Conservation (phyloP, 768 basidiomycete genomes). For the Collybiopsis luxurians region DNA sequence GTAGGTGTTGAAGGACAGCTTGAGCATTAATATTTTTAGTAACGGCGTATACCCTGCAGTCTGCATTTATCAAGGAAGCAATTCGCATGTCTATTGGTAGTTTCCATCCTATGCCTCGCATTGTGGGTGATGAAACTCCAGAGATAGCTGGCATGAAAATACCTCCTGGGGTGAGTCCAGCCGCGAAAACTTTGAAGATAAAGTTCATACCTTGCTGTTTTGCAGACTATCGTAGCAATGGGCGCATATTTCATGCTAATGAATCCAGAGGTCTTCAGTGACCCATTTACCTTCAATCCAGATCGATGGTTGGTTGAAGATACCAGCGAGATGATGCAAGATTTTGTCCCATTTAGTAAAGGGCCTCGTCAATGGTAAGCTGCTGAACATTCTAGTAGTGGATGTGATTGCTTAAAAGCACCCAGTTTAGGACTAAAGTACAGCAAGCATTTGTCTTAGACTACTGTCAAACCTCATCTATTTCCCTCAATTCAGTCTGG, state of each 20-base stretch:
- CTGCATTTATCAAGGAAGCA: slow-evolving; percentile 31
- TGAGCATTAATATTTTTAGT: too few relatives aligned
- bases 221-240: slow-evolving; percentile 43
- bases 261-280: too few relatives aligned
- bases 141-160: slow-evolving; percentile 31
- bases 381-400: not conserved
- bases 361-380: not conserved
- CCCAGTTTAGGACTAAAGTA: too few relatives aligned
- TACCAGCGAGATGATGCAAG: too few relatives aligned
- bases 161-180: slow-evolving; percentile 36
- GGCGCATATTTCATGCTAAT: too few relatives aligned
- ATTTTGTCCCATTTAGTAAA: slow-evolving; percentile 34
- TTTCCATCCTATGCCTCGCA: slow-evolving; percentile 35
- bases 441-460: too few relatives aligned
- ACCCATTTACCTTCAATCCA: too few relatives aligned
- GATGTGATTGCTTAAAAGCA: too few relatives aligned
- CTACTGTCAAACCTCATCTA: not conserved
- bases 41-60: not conserved
- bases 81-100: slow-evolving; percentile 39
- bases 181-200: too few relatives aligned
- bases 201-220: too few relatives aligned
- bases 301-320: too few relatives aligned
- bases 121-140: slow-evolving; percentile 32
- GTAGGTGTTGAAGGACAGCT: too few relatives aligned
- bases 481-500: not conserved